phyloP scores from a whole-genome alignment of 768 basidiomycete genomes.

The Cystobasidium tubakii region DNA sequence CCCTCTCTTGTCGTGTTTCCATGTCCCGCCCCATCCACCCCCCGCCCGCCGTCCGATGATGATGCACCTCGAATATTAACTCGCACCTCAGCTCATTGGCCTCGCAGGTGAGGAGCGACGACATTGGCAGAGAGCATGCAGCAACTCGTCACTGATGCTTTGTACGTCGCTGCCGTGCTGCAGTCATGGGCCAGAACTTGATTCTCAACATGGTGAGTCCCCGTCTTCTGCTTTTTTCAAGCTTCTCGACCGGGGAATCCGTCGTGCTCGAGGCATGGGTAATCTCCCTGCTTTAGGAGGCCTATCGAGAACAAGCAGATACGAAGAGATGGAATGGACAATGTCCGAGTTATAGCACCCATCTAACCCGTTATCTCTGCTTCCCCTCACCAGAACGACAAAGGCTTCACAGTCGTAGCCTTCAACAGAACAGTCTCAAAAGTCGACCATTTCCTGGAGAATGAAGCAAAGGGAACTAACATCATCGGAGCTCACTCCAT shows the following conservation, averaged over 20 bases:
- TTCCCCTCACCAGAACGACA: conserved; percentile 96
- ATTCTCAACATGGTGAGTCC: conserved; percentile 43
- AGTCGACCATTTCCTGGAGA: conserved; percentile 88
- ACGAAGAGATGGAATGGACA: too few species aligned
- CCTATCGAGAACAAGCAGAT: too few species aligned
- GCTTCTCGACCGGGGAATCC: background rate
- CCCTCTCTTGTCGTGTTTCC: background rate
- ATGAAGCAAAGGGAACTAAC: conserved; percentile 98
- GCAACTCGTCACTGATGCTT: too few species aligned
- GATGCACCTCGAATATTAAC: background rate
- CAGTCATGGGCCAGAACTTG: conserved; percentile 45
- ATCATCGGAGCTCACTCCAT: conserved; percentile 90
- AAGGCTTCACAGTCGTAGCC: conserved; percentile 92
- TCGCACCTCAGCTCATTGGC: conserved; percentile 44
- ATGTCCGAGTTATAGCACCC: too few species aligned
- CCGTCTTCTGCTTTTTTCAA: background rate
- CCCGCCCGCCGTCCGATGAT: background rate
- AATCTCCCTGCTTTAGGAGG: too few species aligned
- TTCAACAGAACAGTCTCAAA: conserved; percentile 97
- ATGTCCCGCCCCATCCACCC: background rate
- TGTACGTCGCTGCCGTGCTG: background rate
- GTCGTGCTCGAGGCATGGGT: too few species aligned
- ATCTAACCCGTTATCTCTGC: conserved; percentile 56
- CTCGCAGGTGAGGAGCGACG: conserved; percentile 44
- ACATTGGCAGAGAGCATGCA: too few species aligned